Percentiles rank a stretch among this genome's conserved stretches.
These are phyloP conservation scores for Bipolaris oryzae DNA, from an alignment of 2,329 filamentous ascomycete genomes.

Conservation along the genomic window DNA sequence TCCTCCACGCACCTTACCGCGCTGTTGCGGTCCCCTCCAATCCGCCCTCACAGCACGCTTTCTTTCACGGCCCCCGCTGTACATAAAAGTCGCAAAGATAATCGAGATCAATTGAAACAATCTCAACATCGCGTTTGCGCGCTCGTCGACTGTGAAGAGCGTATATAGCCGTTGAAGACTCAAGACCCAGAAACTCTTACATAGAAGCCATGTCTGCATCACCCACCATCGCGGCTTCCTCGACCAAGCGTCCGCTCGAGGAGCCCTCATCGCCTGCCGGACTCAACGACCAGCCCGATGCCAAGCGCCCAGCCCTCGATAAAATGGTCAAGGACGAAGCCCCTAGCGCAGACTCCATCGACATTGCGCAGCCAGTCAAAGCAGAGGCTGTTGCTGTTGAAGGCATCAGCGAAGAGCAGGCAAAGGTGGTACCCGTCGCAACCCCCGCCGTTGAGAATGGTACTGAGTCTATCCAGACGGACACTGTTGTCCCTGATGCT, in stretches of 20 bases:
- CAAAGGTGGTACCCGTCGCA: slow-evolving; percentile 29
- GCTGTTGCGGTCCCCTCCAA: slow-evolving; percentile 39
- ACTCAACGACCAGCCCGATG: slow-evolving; percentile 90
- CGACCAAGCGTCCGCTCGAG: slow-evolving; percentile 92
- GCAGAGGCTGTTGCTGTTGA: slow-evolving; percentile 42
- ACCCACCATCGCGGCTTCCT: slow-evolving; percentile 60
- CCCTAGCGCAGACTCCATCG: slow-evolving; percentile 56
- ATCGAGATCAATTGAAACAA: slow-evolving; percentile 49
- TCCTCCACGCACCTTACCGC: slow-evolving; percentile 38
- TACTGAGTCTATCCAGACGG: slow-evolving; percentile 67
- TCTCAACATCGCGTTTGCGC: slow-evolving; percentile 38
- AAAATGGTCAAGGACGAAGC: slow-evolving; percentile 77
- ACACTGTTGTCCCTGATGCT: slow-evolving; percentile 73
- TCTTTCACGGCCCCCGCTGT: slow-evolving; percentile 81
- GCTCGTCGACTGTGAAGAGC: slow-evolving; percentile 42
- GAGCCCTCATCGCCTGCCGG: slow-evolving; percentile 94
- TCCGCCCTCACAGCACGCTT: slow-evolving; percentile 80
- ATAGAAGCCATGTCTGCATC: slow-evolving; percentile 53
- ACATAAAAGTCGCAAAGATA: slow-evolving; percentile 59
- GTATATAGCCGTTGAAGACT: slow-evolving; percentile 20
- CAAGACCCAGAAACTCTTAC: slow-evolving; percentile 31
- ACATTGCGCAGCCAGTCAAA: slow-evolving; percentile 44
- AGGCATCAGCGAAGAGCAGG: slow-evolving; percentile 39
- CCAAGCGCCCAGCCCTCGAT: slow-evolving; percentile 94
- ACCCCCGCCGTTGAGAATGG: slow-evolving; percentile 51